Percentiles rank a stretch among this genome's conserved stretches.
These are phyloP conservation scores for Hypoxylon sp. DNA, from an alignment of 2,329 filamentous ascomycete genomes.

Conservation along the genomic window DNA sequence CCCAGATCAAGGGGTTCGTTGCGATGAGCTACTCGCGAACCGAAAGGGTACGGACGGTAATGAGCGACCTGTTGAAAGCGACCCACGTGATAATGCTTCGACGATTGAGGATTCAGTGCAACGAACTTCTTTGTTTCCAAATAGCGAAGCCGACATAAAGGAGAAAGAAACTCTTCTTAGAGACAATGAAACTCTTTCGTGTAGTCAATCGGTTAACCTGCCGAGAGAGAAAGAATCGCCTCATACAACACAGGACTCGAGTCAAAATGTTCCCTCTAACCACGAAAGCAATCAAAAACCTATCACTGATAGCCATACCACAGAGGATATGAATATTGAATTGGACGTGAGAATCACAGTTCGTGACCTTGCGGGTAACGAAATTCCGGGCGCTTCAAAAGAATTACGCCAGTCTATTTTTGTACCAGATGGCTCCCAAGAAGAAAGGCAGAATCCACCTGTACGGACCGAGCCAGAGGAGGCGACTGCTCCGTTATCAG, in stretches of 20 bases:
- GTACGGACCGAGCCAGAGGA: constrained; percentile 16
- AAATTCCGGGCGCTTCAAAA: constrained; percentile 1
- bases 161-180: background rate
- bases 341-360: background rate
- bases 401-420: constrained; percentile 6
- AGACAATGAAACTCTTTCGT: constrained; percentile 4
- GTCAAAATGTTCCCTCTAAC: background rate
- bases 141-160: constrained; percentile 4
- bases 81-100: background rate
- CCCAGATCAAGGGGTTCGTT: constrained; percentile 10
- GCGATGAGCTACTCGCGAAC: background rate
- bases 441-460: constrained; percentile 4
- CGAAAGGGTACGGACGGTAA: background rate
- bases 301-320: background rate
- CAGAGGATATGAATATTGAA: constrained; percentile 4
- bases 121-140: constrained; percentile 11
- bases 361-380: background rate
- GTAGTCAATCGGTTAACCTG: background rate
- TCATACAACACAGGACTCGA: constrained; percentile 1
- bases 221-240: background rate
- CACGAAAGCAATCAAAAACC: background rate
- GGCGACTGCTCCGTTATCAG: background rate
- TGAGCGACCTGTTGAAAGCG: background rate
- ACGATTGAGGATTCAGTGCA: constrained; percentile 14
- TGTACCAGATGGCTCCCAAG: constrained; percentile 2